Conservation (phyloP, 306 rosid species). For the Cicer yamashitae region DNA sequence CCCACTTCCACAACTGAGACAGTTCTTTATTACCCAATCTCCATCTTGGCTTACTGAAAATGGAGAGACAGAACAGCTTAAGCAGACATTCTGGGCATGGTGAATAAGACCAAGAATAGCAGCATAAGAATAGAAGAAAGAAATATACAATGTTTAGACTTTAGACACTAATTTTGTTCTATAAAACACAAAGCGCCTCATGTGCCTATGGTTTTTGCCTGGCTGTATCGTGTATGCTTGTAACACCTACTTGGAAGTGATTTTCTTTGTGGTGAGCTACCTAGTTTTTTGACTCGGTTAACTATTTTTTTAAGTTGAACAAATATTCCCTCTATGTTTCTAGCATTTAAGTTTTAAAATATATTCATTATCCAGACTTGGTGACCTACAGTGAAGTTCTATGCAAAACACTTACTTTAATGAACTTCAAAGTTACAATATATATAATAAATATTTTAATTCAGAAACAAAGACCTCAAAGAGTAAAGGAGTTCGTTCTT, state of each 20-base stretch:
- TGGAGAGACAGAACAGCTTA: constrained; percentile 30
- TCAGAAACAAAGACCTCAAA: constrained; percentile 26
- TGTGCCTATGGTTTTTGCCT: too few relatives aligned
- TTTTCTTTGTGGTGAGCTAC: too few relatives aligned
- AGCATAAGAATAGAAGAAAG: neutral
- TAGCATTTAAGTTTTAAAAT: too few relatives aligned
- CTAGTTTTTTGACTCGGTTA: too few relatives aligned
- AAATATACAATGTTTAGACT: constrained; percentile 4
- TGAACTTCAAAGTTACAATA: neutral
- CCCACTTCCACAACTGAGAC: constrained; percentile 98
- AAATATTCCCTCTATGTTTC: too few relatives aligned
- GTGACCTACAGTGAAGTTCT: neutral
- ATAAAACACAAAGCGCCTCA: neutral
- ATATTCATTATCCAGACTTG: neutral
- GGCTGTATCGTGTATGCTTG: too few relatives aligned
- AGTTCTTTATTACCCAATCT: constrained; percentile 95
- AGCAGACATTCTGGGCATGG: constrained; percentile 22
- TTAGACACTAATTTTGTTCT: neutral
- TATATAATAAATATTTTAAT: neutral
- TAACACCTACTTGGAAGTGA: too few relatives aligned
- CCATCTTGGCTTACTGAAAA: constrained; percentile 86
- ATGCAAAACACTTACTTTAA: neutral
- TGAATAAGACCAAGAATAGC: constrained; percentile 17
- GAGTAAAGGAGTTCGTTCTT: neutral
- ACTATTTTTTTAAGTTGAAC: too few relatives aligned